Evolutionary conservation across 495 filamentous ascomycete species (phyloP).

Genomic region (Penicillium tannophilum): DNA sequence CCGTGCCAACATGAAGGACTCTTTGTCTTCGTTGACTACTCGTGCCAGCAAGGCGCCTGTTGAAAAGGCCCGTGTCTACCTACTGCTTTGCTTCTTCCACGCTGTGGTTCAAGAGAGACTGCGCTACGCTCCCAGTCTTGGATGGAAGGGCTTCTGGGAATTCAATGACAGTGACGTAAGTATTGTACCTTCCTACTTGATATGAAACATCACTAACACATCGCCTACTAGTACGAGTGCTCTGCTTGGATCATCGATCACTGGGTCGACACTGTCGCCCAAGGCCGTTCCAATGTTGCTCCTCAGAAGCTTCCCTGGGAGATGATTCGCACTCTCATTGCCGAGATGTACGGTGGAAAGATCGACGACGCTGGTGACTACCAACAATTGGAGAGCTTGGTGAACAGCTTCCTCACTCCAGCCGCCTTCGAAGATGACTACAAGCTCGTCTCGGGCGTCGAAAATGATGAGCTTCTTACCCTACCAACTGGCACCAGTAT

Average conservation of each 20-base stretch:
- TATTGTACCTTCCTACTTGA: neutral
- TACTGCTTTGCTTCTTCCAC: conserved; percentile 91
- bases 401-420: conserved; percentile 76
- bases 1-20: conserved; percentile 98
- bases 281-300: conserved; percentile 85
- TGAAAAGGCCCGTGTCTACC: conserved; percentile 87
- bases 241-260: conserved; percentile 93
- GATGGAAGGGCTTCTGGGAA: conserved; percentile 99
- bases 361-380: conserved; percentile 94
- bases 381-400: conserved; percentile 66
- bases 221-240: conserved; percentile 79
- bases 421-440: conserved; percentile 89
- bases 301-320: conserved; percentile 95
- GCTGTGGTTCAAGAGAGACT: conserved; percentile 95
- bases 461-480: conserved; percentile 63
- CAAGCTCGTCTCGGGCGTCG: conserved; percentile 73
- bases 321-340: conserved; percentile 89
- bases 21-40: conserved; percentile 78
- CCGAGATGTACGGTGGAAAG: conserved; percentile 96
- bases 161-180: conserved; percentile 99
- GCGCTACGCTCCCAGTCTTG: conserved; percentile 90
- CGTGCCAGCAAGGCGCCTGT: conserved; percentile 80
- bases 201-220: conserved; percentile 31
- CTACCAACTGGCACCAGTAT: conserved; percentile 80
- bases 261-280: conserved; percentile 83